Conservation (phyloP, 345 rosid species). For the Gynandropsis gynandra region DNA sequence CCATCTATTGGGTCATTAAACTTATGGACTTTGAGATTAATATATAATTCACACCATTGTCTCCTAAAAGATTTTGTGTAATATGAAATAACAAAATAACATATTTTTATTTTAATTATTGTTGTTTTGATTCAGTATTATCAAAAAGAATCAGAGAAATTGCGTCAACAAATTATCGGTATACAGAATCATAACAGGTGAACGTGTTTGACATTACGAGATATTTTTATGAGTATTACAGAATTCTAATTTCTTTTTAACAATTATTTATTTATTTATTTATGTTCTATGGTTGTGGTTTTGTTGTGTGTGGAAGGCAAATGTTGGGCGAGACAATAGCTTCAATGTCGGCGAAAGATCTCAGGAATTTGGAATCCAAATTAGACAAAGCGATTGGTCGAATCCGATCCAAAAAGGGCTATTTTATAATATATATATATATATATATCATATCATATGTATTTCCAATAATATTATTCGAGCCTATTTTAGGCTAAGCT, state of each 20-base stretch:
- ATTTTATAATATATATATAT: slow-evolving; percentile 6
- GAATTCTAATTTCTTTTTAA: too few species aligned
- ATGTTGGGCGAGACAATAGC: slow-evolving; percentile 75
- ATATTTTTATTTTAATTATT: background rate
- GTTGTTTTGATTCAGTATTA: slow-evolving; percentile 38
- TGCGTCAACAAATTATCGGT: slow-evolving; percentile 54
- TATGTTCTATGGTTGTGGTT: background rate
- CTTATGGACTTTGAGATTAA: too few species aligned
- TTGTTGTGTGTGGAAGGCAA: slow-evolving; percentile 34
- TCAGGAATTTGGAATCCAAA: slow-evolving; percentile 54
- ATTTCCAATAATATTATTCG: too few species aligned
- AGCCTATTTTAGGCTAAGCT: background rate
- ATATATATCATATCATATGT: too few species aligned
- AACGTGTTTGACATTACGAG: background rate
- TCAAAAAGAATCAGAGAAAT: slow-evolving; percentile 79
- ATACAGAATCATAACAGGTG: slow-evolving; percentile 76
- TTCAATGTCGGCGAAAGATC: slow-evolving; percentile 42
- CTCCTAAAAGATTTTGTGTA: too few species aligned
- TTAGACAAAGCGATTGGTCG: slow-evolving; percentile 72
- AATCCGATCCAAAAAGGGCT: slow-evolving; percentile 96
- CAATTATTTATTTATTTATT: background rate
- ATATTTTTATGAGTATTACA: too few species aligned
- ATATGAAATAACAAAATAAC: too few species aligned
- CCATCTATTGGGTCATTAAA: too few species aligned
- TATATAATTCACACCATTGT: too few species aligned